Evolutionary conservation across 202 grass and related monocot species (phyloP).

Genomic region (Zoysia matrella): DNA sequence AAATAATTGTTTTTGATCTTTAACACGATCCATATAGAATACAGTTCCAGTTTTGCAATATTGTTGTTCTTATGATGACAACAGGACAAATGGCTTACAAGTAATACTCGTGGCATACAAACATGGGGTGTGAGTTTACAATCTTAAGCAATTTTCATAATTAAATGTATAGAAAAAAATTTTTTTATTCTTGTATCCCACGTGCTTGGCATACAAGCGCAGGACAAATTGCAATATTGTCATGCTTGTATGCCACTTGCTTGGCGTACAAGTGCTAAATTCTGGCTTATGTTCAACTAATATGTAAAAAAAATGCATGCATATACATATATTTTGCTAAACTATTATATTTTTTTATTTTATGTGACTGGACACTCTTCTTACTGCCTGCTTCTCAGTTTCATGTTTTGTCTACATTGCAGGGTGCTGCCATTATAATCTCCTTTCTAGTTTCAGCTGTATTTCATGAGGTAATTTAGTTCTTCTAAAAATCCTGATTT

Average conservation of each 20-base stretch:
- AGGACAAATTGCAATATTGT: too few relatives aligned
- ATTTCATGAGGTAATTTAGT: slow-evolving; percentile 91
- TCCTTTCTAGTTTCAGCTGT: slow-evolving; percentile 91
- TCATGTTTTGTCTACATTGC: slow-evolving; percentile 44
- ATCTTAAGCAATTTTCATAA: background rate
- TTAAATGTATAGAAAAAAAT: background rate
- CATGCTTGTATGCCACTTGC: too few relatives aligned
- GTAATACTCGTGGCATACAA: background rate
- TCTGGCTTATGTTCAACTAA: background rate
- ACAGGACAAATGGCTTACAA: background rate
- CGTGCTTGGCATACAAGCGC: too few relatives aligned
- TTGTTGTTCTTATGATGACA: slow-evolving; percentile 3
- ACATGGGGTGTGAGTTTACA: background rate
- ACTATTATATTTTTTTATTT: slow-evolving; percentile 13
- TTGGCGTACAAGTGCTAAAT: background rate
- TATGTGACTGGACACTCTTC: background rate
- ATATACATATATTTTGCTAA: background rate
- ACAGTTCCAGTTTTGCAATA: background rate
- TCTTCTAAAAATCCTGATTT: background rate
- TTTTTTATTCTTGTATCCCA: background rate
- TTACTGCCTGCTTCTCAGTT: slow-evolving; percentile 14
- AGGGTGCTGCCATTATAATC: slow-evolving; percentile 88
- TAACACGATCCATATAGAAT: slow-evolving; percentile 9
- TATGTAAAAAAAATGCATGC: background rate
- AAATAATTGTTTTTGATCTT: slow-evolving; percentile 21